Evolutionary conservation across 371 early-diverging fungal species (phyloP).

Genomic region (Actinomortierella wolfii): DNA sequence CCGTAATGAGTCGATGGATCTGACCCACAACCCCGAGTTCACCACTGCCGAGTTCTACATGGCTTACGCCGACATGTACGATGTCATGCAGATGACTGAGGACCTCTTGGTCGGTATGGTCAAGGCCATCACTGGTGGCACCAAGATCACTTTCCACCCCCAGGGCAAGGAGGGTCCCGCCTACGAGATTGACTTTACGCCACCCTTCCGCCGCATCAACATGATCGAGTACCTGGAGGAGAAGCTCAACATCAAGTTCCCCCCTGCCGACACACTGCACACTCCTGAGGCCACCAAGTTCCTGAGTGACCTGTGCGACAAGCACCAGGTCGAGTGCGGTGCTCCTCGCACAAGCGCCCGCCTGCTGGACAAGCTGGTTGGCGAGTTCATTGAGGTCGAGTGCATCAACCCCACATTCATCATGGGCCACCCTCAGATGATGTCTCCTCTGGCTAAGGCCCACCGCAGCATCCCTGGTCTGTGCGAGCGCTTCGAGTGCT

Average conservation of each 20-base stretch:
- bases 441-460: slow-evolving; percentile 99
- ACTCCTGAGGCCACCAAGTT: slow-evolving; percentile 84
- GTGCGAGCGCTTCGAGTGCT: slow-evolving; percentile 99
- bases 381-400: slow-evolving; percentile 95
- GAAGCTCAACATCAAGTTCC: slow-evolving; percentile 89
- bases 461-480: slow-evolving; percentile 92
- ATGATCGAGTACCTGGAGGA: slow-evolving; percentile 96
- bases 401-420: slow-evolving; percentile 99
- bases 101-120: slow-evolving; percentile 93
- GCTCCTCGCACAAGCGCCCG: slow-evolving; percentile 96
- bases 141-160: slow-evolving; percentile 93
- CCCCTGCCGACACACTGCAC: slow-evolving; percentile 84
- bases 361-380: slow-evolving; percentile 96
- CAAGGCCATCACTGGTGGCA: slow-evolving; percentile 84
- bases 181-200: slow-evolving; percentile 91
- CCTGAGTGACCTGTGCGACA: slow-evolving; percentile 89
- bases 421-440: slow-evolving; percentile 97
- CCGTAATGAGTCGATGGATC: slow-evolving; percentile 99
- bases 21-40: slow-evolving; percentile 99
- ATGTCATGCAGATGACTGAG: slow-evolving; percentile 97
- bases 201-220: slow-evolving; percentile 95
- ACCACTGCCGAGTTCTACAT: slow-evolving; percentile 99
- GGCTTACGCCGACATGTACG: slow-evolving; percentile 99
- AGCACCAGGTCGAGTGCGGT: slow-evolving; percentile 92
- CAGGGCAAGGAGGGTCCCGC: slow-evolving; percentile 85